Percentiles rank a stretch among this genome's conserved stretches.
phyloP scores from a whole-genome alignment of 257 asterid species.

The Eustoma russellianum region DNA sequence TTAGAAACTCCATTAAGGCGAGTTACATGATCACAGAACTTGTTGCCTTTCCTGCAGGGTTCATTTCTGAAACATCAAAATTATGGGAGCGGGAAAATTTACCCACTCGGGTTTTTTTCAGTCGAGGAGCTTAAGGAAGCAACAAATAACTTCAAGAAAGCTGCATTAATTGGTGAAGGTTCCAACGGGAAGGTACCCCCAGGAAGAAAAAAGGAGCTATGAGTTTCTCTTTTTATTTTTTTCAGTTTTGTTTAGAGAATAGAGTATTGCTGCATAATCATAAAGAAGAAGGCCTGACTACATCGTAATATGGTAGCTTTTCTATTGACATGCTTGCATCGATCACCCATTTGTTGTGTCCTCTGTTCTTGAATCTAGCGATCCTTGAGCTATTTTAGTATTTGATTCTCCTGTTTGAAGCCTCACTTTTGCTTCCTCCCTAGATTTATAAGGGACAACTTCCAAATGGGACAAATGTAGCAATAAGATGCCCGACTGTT shows the following conservation, averaged over 20 bases:
- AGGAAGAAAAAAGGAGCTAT: background rate
- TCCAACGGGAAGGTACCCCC: constrained; percentile 45
- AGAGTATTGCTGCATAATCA: no score
- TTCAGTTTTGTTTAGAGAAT: no score
- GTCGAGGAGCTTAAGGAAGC: constrained; percentile 52
- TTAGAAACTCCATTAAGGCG: constrained; percentile 5
- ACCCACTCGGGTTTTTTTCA: constrained; percentile 40
- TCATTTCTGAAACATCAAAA: constrained; percentile 43
- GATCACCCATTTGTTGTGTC: no score
- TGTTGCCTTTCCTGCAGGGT: constrained; percentile 30
- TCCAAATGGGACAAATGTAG: constrained; percentile 33
- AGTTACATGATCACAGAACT: constrained; percentile 3
- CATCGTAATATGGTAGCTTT: no score
- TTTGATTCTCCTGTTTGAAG: background rate
- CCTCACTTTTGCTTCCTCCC: constrained; percentile 5
- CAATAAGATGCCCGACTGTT: constrained; percentile 46
- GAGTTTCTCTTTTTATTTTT: background rate
- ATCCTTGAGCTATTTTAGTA: background rate
- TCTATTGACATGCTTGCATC: no score
- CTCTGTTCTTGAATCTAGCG: no score
- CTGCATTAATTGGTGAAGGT: constrained; percentile 46
- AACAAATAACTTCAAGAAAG: constrained; percentile 40
- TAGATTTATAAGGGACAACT: constrained; percentile 65
- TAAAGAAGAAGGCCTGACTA: no score
- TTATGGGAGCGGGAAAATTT: constrained; percentile 33